A percentile compares a stretch with the other conserved stretches of the same genome.
phyloP scores from a whole-genome alignment of 2,329 filamentous ascomycete genomes.

The Bipolaris cookei region DNA sequence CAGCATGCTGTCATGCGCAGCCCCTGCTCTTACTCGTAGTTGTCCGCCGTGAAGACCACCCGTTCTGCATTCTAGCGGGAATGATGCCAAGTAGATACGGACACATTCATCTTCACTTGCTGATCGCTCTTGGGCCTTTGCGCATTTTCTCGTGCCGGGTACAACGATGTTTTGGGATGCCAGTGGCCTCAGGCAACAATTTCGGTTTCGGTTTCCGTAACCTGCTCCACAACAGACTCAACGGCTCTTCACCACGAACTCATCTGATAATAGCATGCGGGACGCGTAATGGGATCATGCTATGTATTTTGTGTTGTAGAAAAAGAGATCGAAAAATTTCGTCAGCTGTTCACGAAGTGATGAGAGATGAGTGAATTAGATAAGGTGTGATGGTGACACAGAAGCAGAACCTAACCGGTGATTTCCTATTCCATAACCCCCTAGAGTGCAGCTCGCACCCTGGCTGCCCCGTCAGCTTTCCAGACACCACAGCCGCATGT shows the following conservation, averaged over 20 bases:
- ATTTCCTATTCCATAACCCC: neutral
- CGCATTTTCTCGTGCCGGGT: no score
- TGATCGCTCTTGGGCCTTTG: neutral
- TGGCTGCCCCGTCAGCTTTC: neutral
- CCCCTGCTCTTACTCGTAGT: neutral
- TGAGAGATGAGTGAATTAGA: neutral
- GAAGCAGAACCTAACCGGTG: neutral
- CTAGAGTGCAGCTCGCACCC: neutral
- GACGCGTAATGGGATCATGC: neutral
- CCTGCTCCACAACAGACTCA: no score
- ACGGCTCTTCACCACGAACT: no score
- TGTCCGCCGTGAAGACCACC: no score
- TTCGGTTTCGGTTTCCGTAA: no score
- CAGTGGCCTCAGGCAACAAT: no score
- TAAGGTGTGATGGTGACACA: neutral
- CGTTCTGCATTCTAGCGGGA: neutral
- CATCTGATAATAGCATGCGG: no score
- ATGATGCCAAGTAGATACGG: neutral
- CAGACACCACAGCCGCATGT: neutral
- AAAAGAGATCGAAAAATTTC: neutral
- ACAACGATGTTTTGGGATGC: no score
- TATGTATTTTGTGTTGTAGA: neutral
- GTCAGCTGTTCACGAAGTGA: neutral
- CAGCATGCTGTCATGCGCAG: neutral
- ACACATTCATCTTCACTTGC: neutral